Percentiles rank a stretch among this genome's conserved stretches.
These are phyloP conservation scores for Trametes villosa DNA, from an alignment of 768 basidiomycete genomes.

Conservation along the genomic window DNA sequence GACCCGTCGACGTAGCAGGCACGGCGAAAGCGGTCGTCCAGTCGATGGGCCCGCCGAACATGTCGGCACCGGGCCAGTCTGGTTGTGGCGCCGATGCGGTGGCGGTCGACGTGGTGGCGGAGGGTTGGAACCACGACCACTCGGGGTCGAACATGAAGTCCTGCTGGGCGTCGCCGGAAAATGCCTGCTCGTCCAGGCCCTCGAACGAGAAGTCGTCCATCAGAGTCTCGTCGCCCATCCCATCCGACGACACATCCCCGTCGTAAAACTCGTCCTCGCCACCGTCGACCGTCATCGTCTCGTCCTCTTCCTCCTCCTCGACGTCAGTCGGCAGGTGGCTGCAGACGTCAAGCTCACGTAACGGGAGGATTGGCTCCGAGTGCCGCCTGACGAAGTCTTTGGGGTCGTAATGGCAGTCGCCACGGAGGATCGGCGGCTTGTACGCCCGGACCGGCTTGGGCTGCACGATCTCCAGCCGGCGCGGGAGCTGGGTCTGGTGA, in stretches of 20 bases:
- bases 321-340: slow-evolving; percentile 15
- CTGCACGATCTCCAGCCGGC: slow-evolving; percentile 18
- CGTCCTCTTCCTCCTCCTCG: slow-evolving; percentile 23
- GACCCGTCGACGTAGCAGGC: background rate
- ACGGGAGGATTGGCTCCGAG: slow-evolving; percentile 21
- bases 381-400: slow-evolving; percentile 22
- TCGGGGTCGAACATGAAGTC: slow-evolving; percentile 16
- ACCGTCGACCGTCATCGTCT: slow-evolving; percentile 13
- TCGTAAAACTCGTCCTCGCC: slow-evolving; percentile 12
- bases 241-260: slow-evolving; percentile 17
- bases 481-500: slow-evolving; percentile 22
- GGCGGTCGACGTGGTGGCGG: background rate
- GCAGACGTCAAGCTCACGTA: slow-evolving; percentile 19
- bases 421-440: slow-evolving; percentile 23
- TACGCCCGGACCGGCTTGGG: slow-evolving; percentile 23
- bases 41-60: slow-evolving; percentile 1
- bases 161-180: slow-evolving; percentile 9
- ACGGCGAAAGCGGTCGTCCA: slow-evolving; percentile 8
- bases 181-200: slow-evolving; percentile 7
- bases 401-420: slow-evolving; percentile 17
- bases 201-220: slow-evolving; percentile 7
- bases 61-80: background rate
- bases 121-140: slow-evolving; percentile 18
- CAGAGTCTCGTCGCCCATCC: slow-evolving; percentile 9
- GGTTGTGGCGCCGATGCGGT: background rate